Base-by-base conservation (phyloP, 2,329 filamentous ascomycete genomes). In the Endoconidiophora polonica region DNA sequence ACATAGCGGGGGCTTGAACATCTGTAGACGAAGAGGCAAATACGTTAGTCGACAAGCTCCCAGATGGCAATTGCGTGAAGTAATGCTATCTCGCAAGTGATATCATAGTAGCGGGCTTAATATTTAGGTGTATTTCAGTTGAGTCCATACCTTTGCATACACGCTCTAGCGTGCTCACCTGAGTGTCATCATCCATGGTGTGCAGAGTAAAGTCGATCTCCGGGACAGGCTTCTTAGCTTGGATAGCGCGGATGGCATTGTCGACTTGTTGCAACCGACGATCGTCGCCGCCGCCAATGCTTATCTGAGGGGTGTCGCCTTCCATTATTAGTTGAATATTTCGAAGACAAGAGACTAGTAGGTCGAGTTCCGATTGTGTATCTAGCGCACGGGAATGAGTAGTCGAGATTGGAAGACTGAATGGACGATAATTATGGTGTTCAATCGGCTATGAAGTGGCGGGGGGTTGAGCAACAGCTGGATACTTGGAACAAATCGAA, bases 181-280 rank as follows among this genome's bases (percentile, higher is more conserved):
- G 86, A 49, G 77, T 81, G 62, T 86, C 86, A 72, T 98, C 91
- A 66, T 98, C 91, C 90, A 96, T 95, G 55, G 84, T 91, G 67
- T 98, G 91, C 62, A 98, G 79, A 51, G 86, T 93, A 66, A 98
- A 98, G 71, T 98, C 91, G 61, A 98, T 96, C 73, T 96, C 90
- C 52, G 91, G 91, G 46, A 93, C 75, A 49, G 90, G 88, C 72
- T 84, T 90, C 81, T 96, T 96, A 60, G 95, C 79, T 65, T 81
- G 80, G 61, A 98, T 87, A 54, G 91, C 91, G 65, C 85, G 86
- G 62, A 90, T 82, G 59, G 86, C 83, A 77, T 86, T 90, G 69
- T 94, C 86, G 62, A 95, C 76, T 65, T 83, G 79, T 60, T 68
- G 63, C 60, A 65, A 73, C 63, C 70, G 72, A 60, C 66, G 68